A percentile compares a stretch with the other conserved stretches of the same genome.
Conservation (phyloP, 352 stramenopile genomes). For the Phytopythium vexans region DNA sequence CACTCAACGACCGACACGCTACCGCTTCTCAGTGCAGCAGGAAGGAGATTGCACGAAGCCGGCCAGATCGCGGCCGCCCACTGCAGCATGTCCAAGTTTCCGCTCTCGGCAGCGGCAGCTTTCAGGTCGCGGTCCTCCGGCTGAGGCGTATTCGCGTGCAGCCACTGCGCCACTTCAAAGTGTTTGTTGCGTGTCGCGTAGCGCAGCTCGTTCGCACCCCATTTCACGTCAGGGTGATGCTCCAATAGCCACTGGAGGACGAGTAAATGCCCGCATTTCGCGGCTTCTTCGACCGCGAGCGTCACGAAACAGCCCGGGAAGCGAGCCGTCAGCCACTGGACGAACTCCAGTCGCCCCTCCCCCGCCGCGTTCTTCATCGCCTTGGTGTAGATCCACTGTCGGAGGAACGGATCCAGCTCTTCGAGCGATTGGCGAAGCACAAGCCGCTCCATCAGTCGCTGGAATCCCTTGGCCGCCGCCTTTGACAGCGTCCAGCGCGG, state of each 20-base stretch:
- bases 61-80: constrained; percentile 5
- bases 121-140: constrained; percentile 12
- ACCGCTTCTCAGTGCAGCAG: not conserved
- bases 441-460: constrained; percentile 18
- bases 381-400: constrained; percentile 20
- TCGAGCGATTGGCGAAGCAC: not conserved
- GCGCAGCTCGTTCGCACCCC: constrained; percentile 19
- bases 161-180: constrained; percentile 9
- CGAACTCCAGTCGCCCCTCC: not conserved
- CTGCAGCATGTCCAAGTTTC: constrained; percentile 22
- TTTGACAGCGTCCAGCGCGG: constrained; percentile 14
- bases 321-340: not conserved
- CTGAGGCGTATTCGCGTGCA: constrained; percentile 13
- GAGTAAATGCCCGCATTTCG: constrained; percentile 26
- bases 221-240: constrained; percentile 13
- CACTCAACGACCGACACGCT: constrained; percentile 4
- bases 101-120: constrained; percentile 14
- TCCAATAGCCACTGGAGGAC: constrained; percentile 29
- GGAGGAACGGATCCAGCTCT: constrained; percentile 5
- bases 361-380: constrained; percentile 4
- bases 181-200: constrained; percentile 17
- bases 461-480: constrained; percentile 8
- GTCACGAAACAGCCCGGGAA: constrained; percentile 29
- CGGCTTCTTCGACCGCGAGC: constrained; percentile 23
- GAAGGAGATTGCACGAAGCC: not conserved